phyloP scores from a whole-genome alignment of 179 eudicot species.

The Beta macrorhiza region DNA sequence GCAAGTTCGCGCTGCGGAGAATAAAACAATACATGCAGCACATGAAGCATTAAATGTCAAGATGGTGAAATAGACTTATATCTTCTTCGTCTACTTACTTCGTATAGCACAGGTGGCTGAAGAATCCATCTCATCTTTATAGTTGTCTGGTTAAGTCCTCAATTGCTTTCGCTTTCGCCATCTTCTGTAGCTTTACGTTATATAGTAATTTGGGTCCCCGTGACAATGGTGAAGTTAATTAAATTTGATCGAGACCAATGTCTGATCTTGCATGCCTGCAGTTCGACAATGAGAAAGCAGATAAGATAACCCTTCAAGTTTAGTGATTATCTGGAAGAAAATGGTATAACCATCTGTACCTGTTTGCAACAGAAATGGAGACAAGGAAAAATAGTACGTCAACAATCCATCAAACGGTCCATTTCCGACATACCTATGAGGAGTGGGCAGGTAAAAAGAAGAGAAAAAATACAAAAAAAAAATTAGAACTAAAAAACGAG shows the following conservation, averaged over 20 bases:
- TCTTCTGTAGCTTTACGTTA: constrained; percentile 8
- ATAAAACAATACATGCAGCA: constrained; percentile 16
- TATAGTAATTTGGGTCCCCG: constrained; percentile 15
- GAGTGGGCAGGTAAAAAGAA: too few species aligned
- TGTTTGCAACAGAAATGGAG: constrained; percentile 13
- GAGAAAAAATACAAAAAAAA: not conserved
- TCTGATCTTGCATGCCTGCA: constrained; percentile 26
- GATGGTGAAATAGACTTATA: constrained; percentile 4
- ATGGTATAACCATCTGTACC: constrained; percentile 15
- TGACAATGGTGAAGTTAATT: constrained; percentile 13
- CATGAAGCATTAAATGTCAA: constrained; percentile 19
- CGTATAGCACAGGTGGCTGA: constrained; percentile 22
- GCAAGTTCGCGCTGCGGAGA: constrained; percentile 10
- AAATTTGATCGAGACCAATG: constrained; percentile 19
- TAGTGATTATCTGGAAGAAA: constrained; percentile 11
- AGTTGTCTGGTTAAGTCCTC: constrained; percentile 8
- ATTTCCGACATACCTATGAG: constrained; percentile 20
- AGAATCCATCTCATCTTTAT: constrained; percentile 21
- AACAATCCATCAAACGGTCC: constrained; percentile 8
- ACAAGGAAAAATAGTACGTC: constrained; percentile 16
- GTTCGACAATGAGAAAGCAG: constrained; percentile 17
- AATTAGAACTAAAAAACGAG: not conserved
- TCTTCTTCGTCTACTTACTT: constrained; percentile 26
- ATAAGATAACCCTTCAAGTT: constrained; percentile 21
- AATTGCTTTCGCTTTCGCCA: constrained; percentile 19